Conservation (phyloP, 495 filamentous ascomycete genomes). For the Penicillium bialowiezense region DNA sequence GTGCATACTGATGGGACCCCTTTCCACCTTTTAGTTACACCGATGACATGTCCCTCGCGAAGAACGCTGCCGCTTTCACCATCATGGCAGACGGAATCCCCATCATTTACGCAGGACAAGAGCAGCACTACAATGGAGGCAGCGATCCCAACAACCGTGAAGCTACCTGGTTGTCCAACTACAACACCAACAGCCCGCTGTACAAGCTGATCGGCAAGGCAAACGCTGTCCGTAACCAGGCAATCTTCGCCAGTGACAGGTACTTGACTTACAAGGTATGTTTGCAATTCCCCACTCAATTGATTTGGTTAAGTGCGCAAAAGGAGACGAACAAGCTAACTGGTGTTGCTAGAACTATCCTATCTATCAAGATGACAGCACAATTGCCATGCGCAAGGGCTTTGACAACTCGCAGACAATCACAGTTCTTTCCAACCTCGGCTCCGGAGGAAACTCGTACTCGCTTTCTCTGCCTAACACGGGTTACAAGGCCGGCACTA, state of each 20-base stretch:
- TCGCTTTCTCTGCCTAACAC: slow-evolving; percentile 44
- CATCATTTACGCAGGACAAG: slow-evolving; percentile 69
- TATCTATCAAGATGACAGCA: slow-evolving; percentile 54
- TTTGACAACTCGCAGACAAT: slow-evolving; percentile 51
- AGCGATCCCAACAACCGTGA: slow-evolving; percentile 69
- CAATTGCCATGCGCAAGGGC: slow-evolving; percentile 67
- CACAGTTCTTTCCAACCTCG: slow-evolving; percentile 59
- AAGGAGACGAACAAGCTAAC: neutral
- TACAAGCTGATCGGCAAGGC: slow-evolving; percentile 59
- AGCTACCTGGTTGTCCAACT: slow-evolving; percentile 68
- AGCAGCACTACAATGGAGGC: slow-evolving; percentile 67
- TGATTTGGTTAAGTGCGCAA: neutral
- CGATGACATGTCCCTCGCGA: slow-evolving; percentile 50
- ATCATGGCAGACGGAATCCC: slow-evolving; percentile 69
- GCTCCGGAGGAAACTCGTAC: slow-evolving; percentile 40
- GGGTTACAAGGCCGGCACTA: slow-evolving; percentile 31
- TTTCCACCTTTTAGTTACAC: slow-evolving; percentile 50
- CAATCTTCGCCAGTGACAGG: slow-evolving; percentile 39
- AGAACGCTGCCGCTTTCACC: slow-evolving; percentile 68
- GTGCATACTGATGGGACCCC: neutral
- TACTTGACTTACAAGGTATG: slow-evolving; percentile 50
- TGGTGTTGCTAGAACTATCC: slow-evolving; percentile 39
- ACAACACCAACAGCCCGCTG: slow-evolving; percentile 56
- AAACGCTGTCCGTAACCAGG: slow-evolving; percentile 59
- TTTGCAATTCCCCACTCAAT: neutral